Percentiles rank a stretch among this genome's conserved stretches.
Evolutionary conservation across 768 basidiomycete species (phyloP).

Genomic region (Piloderma croceum): DNA sequence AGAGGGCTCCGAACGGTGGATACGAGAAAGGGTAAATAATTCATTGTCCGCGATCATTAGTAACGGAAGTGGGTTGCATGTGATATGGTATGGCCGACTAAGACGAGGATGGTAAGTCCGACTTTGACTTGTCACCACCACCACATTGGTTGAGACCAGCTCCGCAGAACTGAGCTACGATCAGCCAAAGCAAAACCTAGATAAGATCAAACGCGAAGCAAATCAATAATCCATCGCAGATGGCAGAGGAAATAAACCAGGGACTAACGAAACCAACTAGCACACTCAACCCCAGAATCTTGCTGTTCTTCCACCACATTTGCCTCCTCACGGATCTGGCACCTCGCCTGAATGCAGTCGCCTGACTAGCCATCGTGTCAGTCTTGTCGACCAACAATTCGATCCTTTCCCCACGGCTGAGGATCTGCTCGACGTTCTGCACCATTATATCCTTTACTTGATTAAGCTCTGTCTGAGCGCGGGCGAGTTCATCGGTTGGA

Average conservation of each 20-base stretch:
- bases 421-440: constrained; percentile 95
- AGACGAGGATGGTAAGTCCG: no score
- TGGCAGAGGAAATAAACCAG: constrained; percentile 6
- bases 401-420: constrained; percentile 90
- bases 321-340: constrained; percentile 76
- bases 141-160: constrained; percentile 68
- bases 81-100: no score
- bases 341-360: constrained; percentile 87
- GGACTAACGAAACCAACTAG: constrained; percentile 64
- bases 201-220: constrained; percentile 3
- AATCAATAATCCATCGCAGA: constrained; percentile 7
- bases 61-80: no score
- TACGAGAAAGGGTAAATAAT: no score
- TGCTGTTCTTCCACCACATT: constrained; percentile 88
- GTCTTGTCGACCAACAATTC: constrained; percentile 97
- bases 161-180: constrained; percentile 89
- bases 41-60: no score
- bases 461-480: constrained; percentile 83
- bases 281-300: constrained; percentile 58
- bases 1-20: no score
- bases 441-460: constrained; percentile 98
- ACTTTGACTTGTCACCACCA: no score
- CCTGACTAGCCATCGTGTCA: constrained; percentile 90
- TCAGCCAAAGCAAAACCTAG: constrained; percentile 73
- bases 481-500: constrained; percentile 80